Base-by-base conservation (phyloP, 2,329 filamentous ascomycete species). In the Sporothrix humicola region DNA sequence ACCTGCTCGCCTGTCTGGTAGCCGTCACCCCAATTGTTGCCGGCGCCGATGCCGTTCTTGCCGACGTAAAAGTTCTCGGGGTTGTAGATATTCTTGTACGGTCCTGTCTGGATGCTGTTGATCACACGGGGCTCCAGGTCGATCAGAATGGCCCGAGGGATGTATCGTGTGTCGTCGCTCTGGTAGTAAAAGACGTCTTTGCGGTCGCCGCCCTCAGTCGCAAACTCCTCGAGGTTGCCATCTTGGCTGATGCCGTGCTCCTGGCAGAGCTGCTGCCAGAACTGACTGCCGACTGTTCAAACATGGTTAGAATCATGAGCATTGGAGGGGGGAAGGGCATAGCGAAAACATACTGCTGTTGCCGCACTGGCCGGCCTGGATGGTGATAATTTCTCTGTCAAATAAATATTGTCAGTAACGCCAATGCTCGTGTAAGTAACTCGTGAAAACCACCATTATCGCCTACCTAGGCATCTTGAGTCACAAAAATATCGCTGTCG, bases 101-200 rank as follows among this genome's bases (percentile, higher is more conserved):
- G 91, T 1, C 96, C 94, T 10, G 91, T 92, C 84, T 98, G 95
- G 78, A 99, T 99, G 75, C 90, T 86, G 81, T 98, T 93, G 80
- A 99, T 92, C 76, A 98, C 92, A 77, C 96, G 89, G 31, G 96
- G 96, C 83, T 99, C 96, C 54, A 99, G 86, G 81, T 99, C 96
- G 76, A 99, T 92, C 70, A 99, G 86, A 79, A 99, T 98, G 66
- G 96, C 95, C 80, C 96, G 90, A 12, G 96, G 96, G 77, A 99
- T 98, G 83, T 99, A 99, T 84, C 96, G 90, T 74, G 96, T 99
- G 81, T 99, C 96, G 86, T 99, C 96, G 81, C 95, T 98, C 87
- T 97, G 95, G 85, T 98, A 99, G 88, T 97, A 98, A 85, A 98
- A 98, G 75, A 99, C 96, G 83, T 99, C 96, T 82, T 99, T 99